Base-by-base conservation (phyloP, 2,329 filamentous ascomycete genomes). In the Bipolaris gigantea region DNA sequence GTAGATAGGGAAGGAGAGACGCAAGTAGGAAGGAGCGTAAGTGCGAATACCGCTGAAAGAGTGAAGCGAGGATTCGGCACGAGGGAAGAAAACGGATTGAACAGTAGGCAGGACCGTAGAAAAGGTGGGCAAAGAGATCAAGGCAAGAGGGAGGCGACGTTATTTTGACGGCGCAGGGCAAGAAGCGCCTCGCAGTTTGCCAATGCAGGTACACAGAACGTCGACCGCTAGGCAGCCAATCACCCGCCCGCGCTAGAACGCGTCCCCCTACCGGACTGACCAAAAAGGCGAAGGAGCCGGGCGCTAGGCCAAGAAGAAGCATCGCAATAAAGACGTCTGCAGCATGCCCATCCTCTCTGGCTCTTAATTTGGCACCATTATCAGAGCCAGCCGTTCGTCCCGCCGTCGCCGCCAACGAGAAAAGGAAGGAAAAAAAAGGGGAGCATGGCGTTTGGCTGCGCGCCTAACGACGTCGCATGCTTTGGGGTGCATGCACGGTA, bases 11-110 rank as follows among this genome's bases (percentile, higher is more conserved):
- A 69, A 66, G 57, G 62, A 61, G 57, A 56, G 64, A 58, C 59
- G 60, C 59, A 46, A 50, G 50, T 61, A 45, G 48, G 61, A 78
- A 76, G 61, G 73, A 77, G 69, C 61, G 75, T 48, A 69, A 73
- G 27, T 61, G 77, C 42, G 81, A 73, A 73, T 76, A 74, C 80
- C 82, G 81, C 82, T 84, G 74, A 86, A 85, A 76, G 83, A 86
- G 80, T 85, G 83, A 84, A 85, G 83, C 83, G 64, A 67, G 78
- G 80, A 47, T 74, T 73, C 77, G 60, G 69, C 69, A 65, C 63
- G 57, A 65, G 63, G 57, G 62, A 62, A 67, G 54, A 58, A 64
- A 61, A n/a, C n/a, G 52, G 63, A 59, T 59, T 57, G 45, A 50
- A 61, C 58, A 55, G 48, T 53, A 52, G 59, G 53, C 56, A 57